Conservation (phyloP, 768 basidiomycete species). For the Amanita fuliginea region DNA sequence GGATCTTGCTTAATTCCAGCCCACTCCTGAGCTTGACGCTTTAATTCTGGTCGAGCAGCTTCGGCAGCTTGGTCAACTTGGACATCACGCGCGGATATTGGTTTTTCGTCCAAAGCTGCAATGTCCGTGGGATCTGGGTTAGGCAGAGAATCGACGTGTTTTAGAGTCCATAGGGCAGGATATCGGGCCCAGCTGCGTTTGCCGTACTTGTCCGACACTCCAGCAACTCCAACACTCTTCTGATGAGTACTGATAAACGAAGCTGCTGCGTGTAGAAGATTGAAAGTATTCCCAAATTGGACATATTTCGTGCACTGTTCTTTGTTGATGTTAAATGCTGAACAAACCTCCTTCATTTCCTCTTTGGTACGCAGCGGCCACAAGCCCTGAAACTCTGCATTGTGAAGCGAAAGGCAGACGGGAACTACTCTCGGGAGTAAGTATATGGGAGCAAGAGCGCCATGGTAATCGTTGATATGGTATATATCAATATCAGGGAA, state of each 20-base stretch:
- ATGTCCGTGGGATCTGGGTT: constrained; percentile 96
- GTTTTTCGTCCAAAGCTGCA: constrained; percentile 78
- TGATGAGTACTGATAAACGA: constrained; percentile 90
- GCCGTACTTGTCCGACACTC: constrained; percentile 96
- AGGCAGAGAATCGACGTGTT: constrained; percentile 89
- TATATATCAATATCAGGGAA: constrained; percentile 86
- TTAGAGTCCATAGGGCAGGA: constrained; percentile 91
- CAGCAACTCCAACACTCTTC: constrained; percentile 88
- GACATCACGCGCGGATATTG: constrained; percentile 60
- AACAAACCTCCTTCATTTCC: constrained; percentile 97
- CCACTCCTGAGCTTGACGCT: constrained; percentile 93
- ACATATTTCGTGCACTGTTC: constrained; percentile 95
- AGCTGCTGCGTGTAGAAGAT: constrained; percentile 86
- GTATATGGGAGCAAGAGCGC: constrained; percentile 84
- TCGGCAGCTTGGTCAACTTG: constrained; percentile 74
- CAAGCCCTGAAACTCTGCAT: constrained; percentile 95
- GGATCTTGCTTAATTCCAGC: constrained; percentile 89
- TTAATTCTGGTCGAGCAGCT: constrained; percentile 81
- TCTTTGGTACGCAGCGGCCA: constrained; percentile 96
- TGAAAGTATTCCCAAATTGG: constrained; percentile 97
- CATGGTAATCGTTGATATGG: constrained; percentile 94
- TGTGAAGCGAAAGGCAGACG: constrained; percentile 86
- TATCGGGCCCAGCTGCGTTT: constrained; percentile 97
- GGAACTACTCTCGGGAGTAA: constrained; percentile 87
- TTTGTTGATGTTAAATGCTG: constrained; percentile 95